Evolutionary conservation across 257 asterid genomes (phyloP).

Genomic region (Fraxinus excelsior): DNA sequence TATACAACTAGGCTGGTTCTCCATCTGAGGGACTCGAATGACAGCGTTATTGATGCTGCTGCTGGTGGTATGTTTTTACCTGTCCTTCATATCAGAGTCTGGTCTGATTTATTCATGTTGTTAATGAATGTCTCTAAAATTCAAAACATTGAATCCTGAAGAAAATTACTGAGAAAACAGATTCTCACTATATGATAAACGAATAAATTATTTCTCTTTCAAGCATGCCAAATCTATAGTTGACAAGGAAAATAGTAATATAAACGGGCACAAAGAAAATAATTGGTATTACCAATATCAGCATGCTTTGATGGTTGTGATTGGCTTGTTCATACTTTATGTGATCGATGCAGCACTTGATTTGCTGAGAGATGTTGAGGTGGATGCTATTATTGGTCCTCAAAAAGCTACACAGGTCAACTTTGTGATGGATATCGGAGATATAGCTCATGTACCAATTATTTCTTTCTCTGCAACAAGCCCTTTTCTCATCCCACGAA

Average conservation of each 20-base stretch:
- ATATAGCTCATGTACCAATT: conserved; percentile 42
- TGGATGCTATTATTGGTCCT: conserved; percentile 55
- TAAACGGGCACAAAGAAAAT: neutral
- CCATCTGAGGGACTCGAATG: conserved; percentile 32
- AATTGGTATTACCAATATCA: neutral
- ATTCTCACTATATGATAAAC: neutral
- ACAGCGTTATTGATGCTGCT: conserved; percentile 30
- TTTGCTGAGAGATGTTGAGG: conserved; percentile 38
- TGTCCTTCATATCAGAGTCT: neutral
- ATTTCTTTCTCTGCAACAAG: conserved; percentile 53
- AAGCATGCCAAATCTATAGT: neutral
- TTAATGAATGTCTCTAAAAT: neutral
- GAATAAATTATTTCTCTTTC: neutral
- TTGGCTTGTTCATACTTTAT: too few relatives aligned
- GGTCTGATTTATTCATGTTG: neutral
- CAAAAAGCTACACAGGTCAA: conserved; percentile 39
- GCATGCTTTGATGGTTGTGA: neutral
- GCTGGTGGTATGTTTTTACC: conserved; percentile 27
- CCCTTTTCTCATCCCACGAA: conserved; percentile 34
- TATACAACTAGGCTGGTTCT: conserved; percentile 34
- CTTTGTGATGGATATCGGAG: conserved; percentile 44
- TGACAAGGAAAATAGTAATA: neutral
- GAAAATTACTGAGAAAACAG: conserved; percentile 2
- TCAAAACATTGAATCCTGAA: conserved; percentile 11
- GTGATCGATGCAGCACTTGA: conserved; percentile 42